A percentile compares a stretch with the other conserved stretches of the same genome.
These are phyloP conservation scores for Rhodotorula sp. DNA, from an alignment of 1,284 basidiomycete genomes.

Conservation along the genomic window DNA sequence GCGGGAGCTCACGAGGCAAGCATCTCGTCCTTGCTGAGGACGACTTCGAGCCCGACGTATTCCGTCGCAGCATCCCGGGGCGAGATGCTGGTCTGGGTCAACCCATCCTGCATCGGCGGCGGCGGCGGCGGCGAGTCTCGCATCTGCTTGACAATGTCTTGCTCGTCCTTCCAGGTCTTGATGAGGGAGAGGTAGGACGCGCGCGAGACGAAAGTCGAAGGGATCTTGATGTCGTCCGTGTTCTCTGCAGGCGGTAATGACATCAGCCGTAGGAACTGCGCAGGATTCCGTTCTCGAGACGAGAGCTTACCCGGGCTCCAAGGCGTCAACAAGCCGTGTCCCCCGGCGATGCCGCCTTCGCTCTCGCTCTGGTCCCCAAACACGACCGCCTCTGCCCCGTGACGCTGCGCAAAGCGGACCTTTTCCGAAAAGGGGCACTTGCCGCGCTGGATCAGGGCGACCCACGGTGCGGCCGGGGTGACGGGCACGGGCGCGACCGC, in stretches of 20 bases:
- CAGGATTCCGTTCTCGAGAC: background rate
- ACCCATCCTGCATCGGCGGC: background rate
- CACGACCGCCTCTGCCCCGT: slow-evolving; percentile 82
- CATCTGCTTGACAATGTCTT: slow-evolving; percentile 10
- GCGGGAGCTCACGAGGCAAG: slow-evolving; percentile 34
- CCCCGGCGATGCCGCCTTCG: slow-evolving; percentile 52
- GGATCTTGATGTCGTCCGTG: slow-evolving; percentile 52
- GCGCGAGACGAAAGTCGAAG: slow-evolving; percentile 53
- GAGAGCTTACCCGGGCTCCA: slow-evolving; percentile 32
- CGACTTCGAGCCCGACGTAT: slow-evolving; percentile 35
- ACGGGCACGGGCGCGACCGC: background rate
- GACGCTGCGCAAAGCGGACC: slow-evolving; percentile 71
- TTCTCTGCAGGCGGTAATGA: slow-evolving; percentile 46
- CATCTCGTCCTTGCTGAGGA: slow-evolving; percentile 42
- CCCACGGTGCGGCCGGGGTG: slow-evolving; percentile 55
- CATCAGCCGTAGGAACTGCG: background rate
- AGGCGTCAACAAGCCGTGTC: slow-evolving; percentile 43
- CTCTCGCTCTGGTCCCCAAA: slow-evolving; percentile 64
- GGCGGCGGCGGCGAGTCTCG: background rate
- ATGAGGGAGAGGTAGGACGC: slow-evolving; percentile 51
- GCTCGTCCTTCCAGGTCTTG: slow-evolving; percentile 35
- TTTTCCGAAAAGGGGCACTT: slow-evolving; percentile 84
- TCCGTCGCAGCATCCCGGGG: background rate
- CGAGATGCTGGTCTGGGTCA: background rate
- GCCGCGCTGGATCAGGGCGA: slow-evolving; percentile 81